Conservation (phyloP, 148 eudicot genomes). For the Heliamphora exappendiculata region DNA sequence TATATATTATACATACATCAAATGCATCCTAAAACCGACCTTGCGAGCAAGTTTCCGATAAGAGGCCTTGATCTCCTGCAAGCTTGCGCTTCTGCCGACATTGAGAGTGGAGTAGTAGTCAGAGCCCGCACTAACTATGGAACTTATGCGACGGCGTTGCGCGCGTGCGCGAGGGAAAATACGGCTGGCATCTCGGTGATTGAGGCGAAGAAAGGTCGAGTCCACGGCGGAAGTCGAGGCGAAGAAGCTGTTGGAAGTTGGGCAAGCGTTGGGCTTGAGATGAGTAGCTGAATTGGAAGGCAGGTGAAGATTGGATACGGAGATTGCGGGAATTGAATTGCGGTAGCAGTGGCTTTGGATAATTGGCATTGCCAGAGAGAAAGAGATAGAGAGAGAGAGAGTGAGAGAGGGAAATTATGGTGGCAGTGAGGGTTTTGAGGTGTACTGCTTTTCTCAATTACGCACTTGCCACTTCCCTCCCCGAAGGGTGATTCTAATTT, state of each 20-base stretch:
- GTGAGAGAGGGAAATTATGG: not conserved
- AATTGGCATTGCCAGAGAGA: constrained; percentile 2
- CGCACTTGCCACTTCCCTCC: too few species aligned
- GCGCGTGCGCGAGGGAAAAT: not conserved
- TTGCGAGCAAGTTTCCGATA: constrained; percentile 81
- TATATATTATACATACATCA: not conserved
- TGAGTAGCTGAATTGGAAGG: not conserved
- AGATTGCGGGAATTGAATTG: not conserved
- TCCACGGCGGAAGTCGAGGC: not conserved
- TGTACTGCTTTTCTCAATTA: too few species aligned
- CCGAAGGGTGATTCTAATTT: too few species aligned
- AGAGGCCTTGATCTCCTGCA: constrained; percentile 68
- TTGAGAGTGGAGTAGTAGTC: constrained; percentile 60
- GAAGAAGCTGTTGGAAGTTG: not conserved
- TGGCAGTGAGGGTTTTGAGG: not conserved
- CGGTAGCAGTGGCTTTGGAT: not conserved
- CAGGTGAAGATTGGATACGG: not conserved
- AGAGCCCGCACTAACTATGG: constrained; percentile 1
- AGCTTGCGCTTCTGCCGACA: constrained; percentile 48
- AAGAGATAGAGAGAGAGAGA: not conserved
- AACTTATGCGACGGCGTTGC: constrained; percentile 9
- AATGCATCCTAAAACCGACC: constrained; percentile 29
- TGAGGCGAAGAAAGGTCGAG: not conserved
- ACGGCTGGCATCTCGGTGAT: not conserved
- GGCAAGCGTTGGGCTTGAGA: not conserved